phyloP scores from a whole-genome alignment of 176 grass and related monocot genomes.

The Rhynchospora breviuscula region DNA sequence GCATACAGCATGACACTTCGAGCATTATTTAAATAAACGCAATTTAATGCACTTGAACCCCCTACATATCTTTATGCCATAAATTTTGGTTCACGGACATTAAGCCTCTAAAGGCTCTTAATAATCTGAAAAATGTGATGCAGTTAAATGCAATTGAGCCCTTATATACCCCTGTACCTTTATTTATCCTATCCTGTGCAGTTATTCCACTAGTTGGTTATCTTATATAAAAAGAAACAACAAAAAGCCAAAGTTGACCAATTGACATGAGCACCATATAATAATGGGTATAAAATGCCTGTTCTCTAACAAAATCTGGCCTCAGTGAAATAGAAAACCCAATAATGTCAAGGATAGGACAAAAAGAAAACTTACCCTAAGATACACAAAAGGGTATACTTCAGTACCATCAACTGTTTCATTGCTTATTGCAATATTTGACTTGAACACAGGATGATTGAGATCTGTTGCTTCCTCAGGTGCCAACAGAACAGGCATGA shows the following conservation, averaged over 20 bases:
- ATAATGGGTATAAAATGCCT: constrained; percentile 1
- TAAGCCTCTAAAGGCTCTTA: constrained; percentile 61
- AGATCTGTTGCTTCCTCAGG: constrained; percentile 65
- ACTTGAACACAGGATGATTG: constrained; percentile 86
- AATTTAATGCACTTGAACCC: not conserved
- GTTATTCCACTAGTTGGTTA: too few relatives aligned
- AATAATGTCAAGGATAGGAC: not conserved
- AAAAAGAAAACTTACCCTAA: constrained; percentile 56
- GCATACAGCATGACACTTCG: not conserved
- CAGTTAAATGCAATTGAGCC: not conserved
- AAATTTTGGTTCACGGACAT: constrained; percentile 89
- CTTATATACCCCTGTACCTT: constrained; percentile 24
- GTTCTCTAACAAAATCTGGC: constrained; percentile 16
- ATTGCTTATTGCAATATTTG: constrained; percentile 82
- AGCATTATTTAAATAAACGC: not conserved
- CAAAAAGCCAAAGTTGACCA: not conserved
- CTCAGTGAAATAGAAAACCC: constrained; percentile 28
- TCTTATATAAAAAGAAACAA: constrained; percentile 8
- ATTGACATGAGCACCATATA: not conserved
- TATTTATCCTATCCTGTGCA: too few relatives aligned
- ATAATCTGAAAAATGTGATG: constrained; percentile 50
- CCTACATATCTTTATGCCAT: constrained; percentile 24
- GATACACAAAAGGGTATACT: constrained; percentile 79
- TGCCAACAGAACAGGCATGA: constrained; percentile 91
- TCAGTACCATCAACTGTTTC: constrained; percentile 70